Conservation (phyloP, 2,329 filamentous ascomycete species). For the Ophiocordyceps camponoti-saundersi region DNA sequence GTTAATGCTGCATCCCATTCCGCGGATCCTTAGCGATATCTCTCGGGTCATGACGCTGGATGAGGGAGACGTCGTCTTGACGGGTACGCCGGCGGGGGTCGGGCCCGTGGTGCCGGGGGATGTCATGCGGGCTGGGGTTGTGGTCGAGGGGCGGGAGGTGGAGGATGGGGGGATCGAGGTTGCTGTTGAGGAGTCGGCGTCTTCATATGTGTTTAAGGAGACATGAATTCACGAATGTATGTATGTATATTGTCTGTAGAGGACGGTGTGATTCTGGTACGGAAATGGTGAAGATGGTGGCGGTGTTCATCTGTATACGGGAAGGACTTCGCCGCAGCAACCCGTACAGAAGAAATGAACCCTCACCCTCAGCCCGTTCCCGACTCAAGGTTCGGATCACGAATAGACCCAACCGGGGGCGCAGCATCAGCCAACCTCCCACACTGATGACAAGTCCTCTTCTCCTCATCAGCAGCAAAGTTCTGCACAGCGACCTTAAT, state of each 20-base stretch:
- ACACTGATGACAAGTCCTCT: slow-evolving; percentile 62
- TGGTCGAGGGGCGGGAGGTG: slow-evolving; percentile 64
- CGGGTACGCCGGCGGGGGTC: slow-evolving; percentile 94
- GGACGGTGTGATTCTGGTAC: too few species aligned
- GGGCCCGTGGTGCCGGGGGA: slow-evolving; percentile 75
- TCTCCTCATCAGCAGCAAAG: slow-evolving; percentile 51
- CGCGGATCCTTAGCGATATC: slow-evolving; percentile 75
- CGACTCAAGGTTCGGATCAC: slow-evolving; percentile 35
- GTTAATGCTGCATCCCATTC: slow-evolving; percentile 86
- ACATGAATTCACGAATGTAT: slow-evolving; percentile 36
- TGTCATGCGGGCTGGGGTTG: slow-evolving; percentile 69
- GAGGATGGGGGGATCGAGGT: slow-evolving; percentile 77
- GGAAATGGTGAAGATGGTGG: too few species aligned
- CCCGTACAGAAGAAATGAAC: background rate
- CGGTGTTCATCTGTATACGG: slow-evolving; percentile 6
- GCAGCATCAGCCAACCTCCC: slow-evolving; percentile 58
- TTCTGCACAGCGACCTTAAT: slow-evolving; percentile 80
- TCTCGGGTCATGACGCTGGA: slow-evolving; percentile 89
- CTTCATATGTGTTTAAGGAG: slow-evolving; percentile 61
- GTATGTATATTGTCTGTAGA: too few species aligned
- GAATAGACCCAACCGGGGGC: slow-evolving; percentile 41
- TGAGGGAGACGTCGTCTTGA: slow-evolving; percentile 81
- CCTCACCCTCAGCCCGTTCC: background rate
- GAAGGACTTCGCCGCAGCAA: background rate
- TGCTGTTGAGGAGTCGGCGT: slow-evolving; percentile 59